Percentiles rank a stretch among this genome's conserved stretches.
Evolutionary conservation across 148 eudicot genomes (phyloP).

Genomic region (Rhododendron kiyosumense): DNA sequence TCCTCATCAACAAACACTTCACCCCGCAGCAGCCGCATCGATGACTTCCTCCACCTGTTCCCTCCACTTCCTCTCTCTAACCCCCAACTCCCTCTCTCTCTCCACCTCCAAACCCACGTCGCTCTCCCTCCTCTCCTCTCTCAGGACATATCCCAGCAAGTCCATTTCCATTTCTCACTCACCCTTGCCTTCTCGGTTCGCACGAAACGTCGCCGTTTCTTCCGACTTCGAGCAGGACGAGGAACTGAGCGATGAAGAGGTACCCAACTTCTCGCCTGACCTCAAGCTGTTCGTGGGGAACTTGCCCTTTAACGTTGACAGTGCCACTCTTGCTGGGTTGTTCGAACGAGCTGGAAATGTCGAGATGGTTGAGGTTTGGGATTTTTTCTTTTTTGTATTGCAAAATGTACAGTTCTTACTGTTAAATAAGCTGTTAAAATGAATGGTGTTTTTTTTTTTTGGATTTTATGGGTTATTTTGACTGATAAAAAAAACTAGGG

Average conservation of each 20-base stretch:
- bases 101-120: conserved; percentile 18
- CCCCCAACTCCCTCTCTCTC: conserved; percentile 29
- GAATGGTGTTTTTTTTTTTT: not conserved
- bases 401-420: not conserved
- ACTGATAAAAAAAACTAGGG: not conserved
- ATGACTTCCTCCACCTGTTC: conserved; percentile 45
- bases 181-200: conserved; percentile 16
- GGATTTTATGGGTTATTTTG: not conserved
- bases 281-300: conserved; percentile 83
- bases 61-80: conserved; percentile 37
- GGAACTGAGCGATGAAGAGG: conserved; percentile 22
- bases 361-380: conserved; percentile 87
- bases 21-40: not conserved
- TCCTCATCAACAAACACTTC: not conserved
- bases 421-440: not conserved
- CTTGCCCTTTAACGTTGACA: conserved; percentile 74
- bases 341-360: conserved; percentile 71
- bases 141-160: conserved; percentile 4
- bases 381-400: not conserved
- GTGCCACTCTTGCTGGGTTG: conserved; percentile 70
- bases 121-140: conserved; percentile 14
- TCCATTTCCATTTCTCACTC: conserved; percentile 13
- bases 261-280: conserved; percentile 48
- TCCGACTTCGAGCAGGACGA: conserved; percentile 53
- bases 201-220: conserved; percentile 43